A percentile compares a stretch with the other conserved stretches of the same genome.
phyloP scores from a whole-genome alignment of 148 eudicot genomes.

The Rhododendron griersonianum region DNA sequence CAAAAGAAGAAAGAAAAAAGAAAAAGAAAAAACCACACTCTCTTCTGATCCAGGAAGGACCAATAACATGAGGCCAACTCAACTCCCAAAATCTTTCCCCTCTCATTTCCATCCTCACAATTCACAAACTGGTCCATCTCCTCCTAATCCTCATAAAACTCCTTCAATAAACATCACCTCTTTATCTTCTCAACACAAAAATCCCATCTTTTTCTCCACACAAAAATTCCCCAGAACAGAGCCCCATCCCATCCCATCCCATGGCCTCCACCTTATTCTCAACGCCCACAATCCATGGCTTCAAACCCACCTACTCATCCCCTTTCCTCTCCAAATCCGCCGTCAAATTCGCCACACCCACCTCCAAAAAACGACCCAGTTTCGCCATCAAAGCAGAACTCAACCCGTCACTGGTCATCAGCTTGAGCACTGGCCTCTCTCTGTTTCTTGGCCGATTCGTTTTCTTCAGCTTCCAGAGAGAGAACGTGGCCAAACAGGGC shows the following conservation, averaged over 20 bases:
- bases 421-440: constrained; percentile 79
- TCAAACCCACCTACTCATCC: constrained; percentile 41
- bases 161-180: not conserved
- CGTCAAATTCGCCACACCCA: constrained; percentile 15
- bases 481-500: constrained; percentile 84
- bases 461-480: constrained; percentile 89
- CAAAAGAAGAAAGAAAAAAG: too few species aligned
- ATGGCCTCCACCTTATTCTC: constrained; percentile 45
- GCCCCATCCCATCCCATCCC: not conserved
- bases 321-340: constrained; percentile 8
- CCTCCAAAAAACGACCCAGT: constrained; percentile 17
- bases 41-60: constrained; percentile 35
- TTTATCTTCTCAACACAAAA: not conserved
- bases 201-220: not conserved
- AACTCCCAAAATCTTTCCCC: constrained; percentile 18
- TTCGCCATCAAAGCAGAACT: constrained; percentile 46
- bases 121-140: constrained; percentile 21
- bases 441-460: constrained; percentile 82
- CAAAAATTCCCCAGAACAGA: not conserved
- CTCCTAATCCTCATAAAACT: not conserved
- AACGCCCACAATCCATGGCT: constrained; percentile 50
- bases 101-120: constrained; percentile 31
- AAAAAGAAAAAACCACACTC: constrained; percentile 3
- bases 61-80: constrained; percentile 37
- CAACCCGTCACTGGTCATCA: constrained; percentile 68